Evolutionary conservation across 202 grass and related monocot species (phyloP).

Genomic region (Setaria italica): DNA sequence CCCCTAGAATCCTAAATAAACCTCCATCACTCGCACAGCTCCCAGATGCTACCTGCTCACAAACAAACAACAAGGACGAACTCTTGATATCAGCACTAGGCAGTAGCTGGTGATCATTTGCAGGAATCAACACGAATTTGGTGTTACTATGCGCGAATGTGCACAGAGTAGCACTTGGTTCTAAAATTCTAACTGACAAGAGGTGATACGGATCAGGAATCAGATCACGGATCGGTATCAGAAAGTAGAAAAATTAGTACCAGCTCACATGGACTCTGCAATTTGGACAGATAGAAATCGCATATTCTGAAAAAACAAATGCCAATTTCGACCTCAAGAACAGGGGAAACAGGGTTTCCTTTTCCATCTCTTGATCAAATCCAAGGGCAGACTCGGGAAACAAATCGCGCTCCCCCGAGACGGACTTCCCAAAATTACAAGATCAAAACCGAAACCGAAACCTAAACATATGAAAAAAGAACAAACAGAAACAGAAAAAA

Average conservation of each 20-base stretch:
- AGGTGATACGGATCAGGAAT: not conserved
- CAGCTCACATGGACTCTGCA: not conserved
- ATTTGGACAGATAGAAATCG: not conserved
- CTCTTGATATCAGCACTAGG: not conserved
- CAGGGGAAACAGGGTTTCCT: not conserved
- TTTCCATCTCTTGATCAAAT: not conserved
- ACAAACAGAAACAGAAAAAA: not conserved
- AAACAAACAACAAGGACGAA: not conserved
- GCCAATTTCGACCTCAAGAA: not conserved
- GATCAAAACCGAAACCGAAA: constrained; percentile 2
- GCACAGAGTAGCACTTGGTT: not conserved
- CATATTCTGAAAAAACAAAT: not conserved
- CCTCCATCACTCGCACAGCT: not conserved
- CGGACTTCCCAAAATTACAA: not conserved
- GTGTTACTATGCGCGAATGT: not conserved
- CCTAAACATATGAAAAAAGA: not conserved
- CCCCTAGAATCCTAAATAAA: constrained; percentile 22
- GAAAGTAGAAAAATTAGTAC: not conserved
- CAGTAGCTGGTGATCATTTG: not conserved
- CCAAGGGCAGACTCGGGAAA: not conserved
- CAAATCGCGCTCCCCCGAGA: not conserved
- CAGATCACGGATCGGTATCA: not conserved
- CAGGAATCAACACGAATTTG: constrained; percentile 6
- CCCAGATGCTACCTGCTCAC: constrained; percentile 7
- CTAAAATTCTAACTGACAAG: not conserved